Evolutionary conservation across 139 green algal genomes (phyloP), one percentile per base, ranked within the genome.

Genomic region (Picochlorum sp.): DNA sequence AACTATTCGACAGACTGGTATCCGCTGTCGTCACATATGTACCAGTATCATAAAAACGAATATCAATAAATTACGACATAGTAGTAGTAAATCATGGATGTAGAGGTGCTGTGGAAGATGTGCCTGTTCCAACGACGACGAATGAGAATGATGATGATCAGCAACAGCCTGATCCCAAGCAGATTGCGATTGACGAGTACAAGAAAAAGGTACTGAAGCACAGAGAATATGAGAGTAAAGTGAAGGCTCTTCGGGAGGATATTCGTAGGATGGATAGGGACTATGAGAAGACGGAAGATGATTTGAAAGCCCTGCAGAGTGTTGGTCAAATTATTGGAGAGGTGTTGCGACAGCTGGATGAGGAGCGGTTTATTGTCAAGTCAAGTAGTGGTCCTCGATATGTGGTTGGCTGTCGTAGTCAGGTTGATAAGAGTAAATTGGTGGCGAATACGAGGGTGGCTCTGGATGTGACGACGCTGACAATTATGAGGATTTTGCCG

Each of bases 271-370:
- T 87, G 2, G 90, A 94, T 58, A 90, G 85, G 68, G 84, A 95
- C 7, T 98, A 93, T 72, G 94, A 99, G 69, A 98, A 98, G 77
- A 98, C 94, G n/a, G 94, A 99, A 79, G 91, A 98, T 38, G 94
- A 99, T 62, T 75, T 99, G 6, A 97, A 96, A 61, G 91, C 92
- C 10, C 75, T 99, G 68, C 94, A 99, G 70, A 97, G 89, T 68
- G 94, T 99, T 6, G 94, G 94, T 21, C 94, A 99, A 68, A 99
- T 99, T 62, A 98, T 99, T 28, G 94, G 94, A 4, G 94, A 99
- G 75, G 94, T 98, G 30, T 82, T 99, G 28, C 61, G 91, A 4
- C 94, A 99, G 78, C 76, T 99, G 3, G 94, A 98, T 65, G 88
- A 96, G 44, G 94, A 99, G 71, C 75, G 92, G 62, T 97, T 94